A percentile compares a stretch with the other conserved stretches of the same genome.
Evolutionary conservation across 768 basidiomycete species (phyloP).

Genomic region (Chalciporus pseudorubinellus): DNA sequence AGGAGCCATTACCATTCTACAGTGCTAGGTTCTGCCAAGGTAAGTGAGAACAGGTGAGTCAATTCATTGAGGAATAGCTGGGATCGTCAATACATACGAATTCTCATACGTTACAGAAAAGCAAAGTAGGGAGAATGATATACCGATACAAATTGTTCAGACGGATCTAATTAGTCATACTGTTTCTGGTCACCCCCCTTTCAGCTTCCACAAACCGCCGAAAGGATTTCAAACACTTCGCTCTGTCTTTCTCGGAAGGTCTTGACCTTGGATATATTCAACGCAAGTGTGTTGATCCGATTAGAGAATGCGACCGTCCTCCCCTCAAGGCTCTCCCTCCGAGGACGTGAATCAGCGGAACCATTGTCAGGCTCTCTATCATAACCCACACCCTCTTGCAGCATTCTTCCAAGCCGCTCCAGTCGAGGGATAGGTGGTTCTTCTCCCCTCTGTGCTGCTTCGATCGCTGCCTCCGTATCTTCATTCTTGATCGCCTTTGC

Average conservation of each 20-base stretch:
- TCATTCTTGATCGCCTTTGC: slow-evolving; percentile 49
- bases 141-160: slow-evolving; percentile 5
- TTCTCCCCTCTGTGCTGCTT: slow-evolving; percentile 29
- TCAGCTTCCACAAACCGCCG: slow-evolving; percentile 23
- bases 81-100: background rate
- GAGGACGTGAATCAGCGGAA: slow-evolving; percentile 26
- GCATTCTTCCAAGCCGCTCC: slow-evolving; percentile 55
- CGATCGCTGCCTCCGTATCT: slow-evolving; percentile 56
- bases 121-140: slow-evolving; percentile 1
- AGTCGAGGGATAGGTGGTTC: slow-evolving; percentile 44
- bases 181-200: background rate
- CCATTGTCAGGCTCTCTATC: slow-evolving; percentile 7
- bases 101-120: background rate
- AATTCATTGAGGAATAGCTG: background rate
- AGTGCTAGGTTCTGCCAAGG: too few relatives aligned
- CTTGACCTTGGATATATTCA: slow-evolving; percentile 66
- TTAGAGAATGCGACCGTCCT: slow-evolving; percentile 72
- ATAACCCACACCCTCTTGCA: slow-evolving; percentile 59
- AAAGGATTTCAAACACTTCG: slow-evolving; percentile 61
- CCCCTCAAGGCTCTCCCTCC: slow-evolving; percentile 56
- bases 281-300: slow-evolving; percentile 68
- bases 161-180: background rate
- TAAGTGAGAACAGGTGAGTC: background rate
- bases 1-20: background rate
- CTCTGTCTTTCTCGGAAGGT: slow-evolving; percentile 73